Conservation (phyloP, 768 basidiomycete genomes). For the Mycena pura region DNA sequence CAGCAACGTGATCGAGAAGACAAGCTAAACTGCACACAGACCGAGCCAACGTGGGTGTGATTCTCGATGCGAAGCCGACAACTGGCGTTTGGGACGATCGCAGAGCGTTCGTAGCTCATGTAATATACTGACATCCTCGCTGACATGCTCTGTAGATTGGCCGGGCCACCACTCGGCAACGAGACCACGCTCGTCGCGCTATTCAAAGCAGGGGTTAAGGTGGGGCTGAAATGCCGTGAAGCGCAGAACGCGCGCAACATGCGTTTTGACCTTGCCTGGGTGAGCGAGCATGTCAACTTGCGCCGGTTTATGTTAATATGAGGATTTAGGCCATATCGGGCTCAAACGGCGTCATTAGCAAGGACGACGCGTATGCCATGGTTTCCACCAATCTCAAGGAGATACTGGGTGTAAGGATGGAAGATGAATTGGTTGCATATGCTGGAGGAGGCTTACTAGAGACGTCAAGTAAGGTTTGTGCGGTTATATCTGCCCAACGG, state of each 20-base stretch:
- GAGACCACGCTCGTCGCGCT: conserved; percentile 68
- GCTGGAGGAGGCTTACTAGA: conserved; percentile 66
- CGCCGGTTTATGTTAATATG: neutral
- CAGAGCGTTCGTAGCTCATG: conserved; percentile 56
- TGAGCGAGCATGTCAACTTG: conserved; percentile 39
- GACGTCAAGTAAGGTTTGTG: conserved; percentile 59
- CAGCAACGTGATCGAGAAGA: neutral
- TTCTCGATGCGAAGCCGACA: conserved; percentile 64
- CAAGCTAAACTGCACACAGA: conserved; percentile 39
- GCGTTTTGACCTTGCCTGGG: conserved; percentile 83
- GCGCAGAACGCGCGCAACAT: conserved; percentile 79
- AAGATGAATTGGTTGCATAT: conserved; percentile 61
- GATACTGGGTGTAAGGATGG: conserved; percentile 36
- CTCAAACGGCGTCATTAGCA: conserved; percentile 50
- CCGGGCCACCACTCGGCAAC: conserved; percentile 77
- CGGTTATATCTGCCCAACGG: conserved; percentile 59
- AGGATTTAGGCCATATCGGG: conserved; percentile 50
- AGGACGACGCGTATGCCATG: conserved; percentile 49
- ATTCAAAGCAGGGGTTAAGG: conserved; percentile 74
- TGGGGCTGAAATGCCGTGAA: conserved; percentile 72
- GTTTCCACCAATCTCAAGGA: conserved; percentile 53
- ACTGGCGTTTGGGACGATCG: conserved; percentile 76
- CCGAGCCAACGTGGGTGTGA: conserved; percentile 54
- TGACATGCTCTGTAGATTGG: conserved; percentile 48
- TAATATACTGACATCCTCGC: conserved; percentile 1